phyloP scores from a whole-genome alignment of 495 filamentous ascomycete genomes.

The Apiosordaria backusii region DNA sequence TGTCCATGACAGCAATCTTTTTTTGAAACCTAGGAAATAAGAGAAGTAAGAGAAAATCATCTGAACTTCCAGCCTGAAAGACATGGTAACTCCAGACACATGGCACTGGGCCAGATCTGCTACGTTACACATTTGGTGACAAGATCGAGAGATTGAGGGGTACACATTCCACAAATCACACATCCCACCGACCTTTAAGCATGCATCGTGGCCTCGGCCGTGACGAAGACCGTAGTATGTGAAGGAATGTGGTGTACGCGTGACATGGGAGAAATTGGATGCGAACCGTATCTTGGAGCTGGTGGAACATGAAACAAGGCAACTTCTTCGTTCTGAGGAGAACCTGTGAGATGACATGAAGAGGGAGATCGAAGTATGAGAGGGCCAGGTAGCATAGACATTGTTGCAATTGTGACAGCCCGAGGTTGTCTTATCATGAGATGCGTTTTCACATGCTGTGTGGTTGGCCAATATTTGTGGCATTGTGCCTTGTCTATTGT shows the following conservation, averaged over 20 bases:
- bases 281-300: neutral
- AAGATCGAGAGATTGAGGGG: neutral
- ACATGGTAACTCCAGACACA: neutral
- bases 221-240: neutral
- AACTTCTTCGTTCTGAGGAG: neutral
- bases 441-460: neutral
- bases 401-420: neutral
- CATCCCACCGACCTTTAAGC: neutral
- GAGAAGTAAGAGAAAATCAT: neutral
- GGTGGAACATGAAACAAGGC: neutral
- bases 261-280: neutral
- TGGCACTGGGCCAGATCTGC: neutral
- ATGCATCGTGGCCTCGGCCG: neutral
- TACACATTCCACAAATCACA: neutral
- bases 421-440: neutral
- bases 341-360: neutral
- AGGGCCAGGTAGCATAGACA: neutral
- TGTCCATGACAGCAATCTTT: neutral
- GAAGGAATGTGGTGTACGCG: neutral
- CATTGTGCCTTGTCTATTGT: neutral
- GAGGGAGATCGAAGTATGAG: neutral
- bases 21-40: neutral
- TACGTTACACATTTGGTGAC: neutral
- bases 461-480: neutral
- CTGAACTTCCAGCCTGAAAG: neutral